Evolutionary conservation across 164 flowering plant species (phyloP).

Genomic region (Euptelea pleiosperma): DNA sequence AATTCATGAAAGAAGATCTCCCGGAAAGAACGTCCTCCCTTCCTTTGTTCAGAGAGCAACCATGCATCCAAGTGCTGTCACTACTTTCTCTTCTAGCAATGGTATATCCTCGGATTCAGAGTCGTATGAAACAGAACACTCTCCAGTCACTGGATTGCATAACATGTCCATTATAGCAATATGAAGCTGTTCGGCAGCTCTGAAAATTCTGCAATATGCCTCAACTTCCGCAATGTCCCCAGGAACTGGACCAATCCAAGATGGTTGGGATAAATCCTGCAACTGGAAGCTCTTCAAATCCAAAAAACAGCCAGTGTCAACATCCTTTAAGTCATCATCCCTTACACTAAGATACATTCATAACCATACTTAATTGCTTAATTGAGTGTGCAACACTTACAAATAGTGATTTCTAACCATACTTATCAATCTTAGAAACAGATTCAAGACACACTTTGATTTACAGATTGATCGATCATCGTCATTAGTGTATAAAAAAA

Average conservation of each 20-base stretch:
- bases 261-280: slow-evolving; percentile 49
- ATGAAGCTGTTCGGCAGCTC: slow-evolving; percentile 87
- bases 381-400: too few species aligned
- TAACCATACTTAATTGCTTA: too few species aligned
- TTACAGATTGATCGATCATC: too few species aligned
- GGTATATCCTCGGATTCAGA: slow-evolving; percentile 58
- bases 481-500: too few species aligned
- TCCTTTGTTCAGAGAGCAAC: slow-evolving; percentile 82
- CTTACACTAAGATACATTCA: not conserved
- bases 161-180: slow-evolving; percentile 76
- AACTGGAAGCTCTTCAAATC: slow-evolving; percentile 40
- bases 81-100: slow-evolving; percentile 78
- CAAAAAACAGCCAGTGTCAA: slow-evolving; percentile 16
- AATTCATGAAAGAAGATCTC: slow-evolving; percentile 51
- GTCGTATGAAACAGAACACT: slow-evolving; percentile 77
- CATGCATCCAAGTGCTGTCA: slow-evolving; percentile 82
- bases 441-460: too few species aligned
- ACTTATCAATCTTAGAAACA: too few species aligned
- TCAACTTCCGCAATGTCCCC: slow-evolving; percentile 98
- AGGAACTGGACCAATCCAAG: slow-evolving; percentile 91
- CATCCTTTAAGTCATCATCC: not conserved
- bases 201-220: slow-evolving; percentile 93
- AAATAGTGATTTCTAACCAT: too few species aligned
- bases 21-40: slow-evolving; percentile 85
- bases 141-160: slow-evolving; percentile 91